Evolutionary conservation across 768 basidiomycete species (phyloP).

Genomic region (Lactarius tabidus): DNA sequence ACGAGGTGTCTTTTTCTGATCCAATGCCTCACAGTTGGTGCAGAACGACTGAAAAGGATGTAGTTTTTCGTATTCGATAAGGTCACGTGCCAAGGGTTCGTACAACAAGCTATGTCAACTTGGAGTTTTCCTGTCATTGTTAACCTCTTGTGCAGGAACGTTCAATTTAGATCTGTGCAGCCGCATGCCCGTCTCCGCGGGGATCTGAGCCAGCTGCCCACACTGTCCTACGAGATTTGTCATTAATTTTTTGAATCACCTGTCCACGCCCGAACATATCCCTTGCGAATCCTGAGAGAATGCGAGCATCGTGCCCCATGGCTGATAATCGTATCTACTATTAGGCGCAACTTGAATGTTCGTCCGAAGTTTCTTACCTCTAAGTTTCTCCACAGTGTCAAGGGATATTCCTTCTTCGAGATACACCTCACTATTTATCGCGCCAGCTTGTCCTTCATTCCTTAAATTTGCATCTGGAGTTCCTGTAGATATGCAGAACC

Average conservation of each 20-base stretch:
- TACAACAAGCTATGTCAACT: no score
- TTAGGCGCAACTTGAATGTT: constrained; percentile 4
- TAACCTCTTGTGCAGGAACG: neutral
- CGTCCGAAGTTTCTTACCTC: constrained; percentile 42
- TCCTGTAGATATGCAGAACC: constrained; percentile 93
- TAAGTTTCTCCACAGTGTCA: constrained; percentile 60
- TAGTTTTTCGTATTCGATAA: constrained; percentile 30
- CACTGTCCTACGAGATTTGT: constrained; percentile 63
- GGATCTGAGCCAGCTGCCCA: constrained; percentile 96
- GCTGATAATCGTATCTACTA: constrained; percentile 38
- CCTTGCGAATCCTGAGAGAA: constrained; percentile 56
- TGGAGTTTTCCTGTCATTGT: neutral
- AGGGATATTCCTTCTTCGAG: constrained; percentile 78
- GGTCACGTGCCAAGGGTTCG: neutral
- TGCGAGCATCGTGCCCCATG: constrained; percentile 85
- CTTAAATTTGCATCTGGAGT: constrained; percentile 55
- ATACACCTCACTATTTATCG: constrained; percentile 78
- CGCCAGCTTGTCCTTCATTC: constrained; percentile 49
- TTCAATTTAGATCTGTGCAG: constrained; percentile 56
- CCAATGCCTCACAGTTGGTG: constrained; percentile 45
- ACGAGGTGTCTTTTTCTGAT: neutral
- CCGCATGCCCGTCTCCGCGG: constrained; percentile 85
- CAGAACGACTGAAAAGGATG: constrained; percentile 65
- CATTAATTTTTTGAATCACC: constrained; percentile 76
- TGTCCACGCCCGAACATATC: constrained; percentile 80